These are phyloP conservation scores for Thermoascus crustaceus DNA, from an alignment of 2,329 filamentous ascomycete genomes.

Conservation along the genomic window DNA sequence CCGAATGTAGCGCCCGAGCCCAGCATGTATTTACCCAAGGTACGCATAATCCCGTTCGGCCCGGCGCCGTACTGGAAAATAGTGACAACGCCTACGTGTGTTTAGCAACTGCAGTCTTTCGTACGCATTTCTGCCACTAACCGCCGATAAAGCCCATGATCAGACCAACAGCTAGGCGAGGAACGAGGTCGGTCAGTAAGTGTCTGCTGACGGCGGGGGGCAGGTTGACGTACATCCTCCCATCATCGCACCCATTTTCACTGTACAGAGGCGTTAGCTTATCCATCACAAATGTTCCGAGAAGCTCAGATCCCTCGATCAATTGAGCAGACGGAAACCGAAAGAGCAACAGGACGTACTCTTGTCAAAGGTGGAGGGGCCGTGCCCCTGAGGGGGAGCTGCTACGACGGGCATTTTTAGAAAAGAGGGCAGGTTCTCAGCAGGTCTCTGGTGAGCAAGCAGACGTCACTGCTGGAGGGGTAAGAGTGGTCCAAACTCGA, in stretches of 20 bases:
- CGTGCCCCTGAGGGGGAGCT: constrained; percentile 43
- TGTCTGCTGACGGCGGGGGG: constrained; percentile 2
- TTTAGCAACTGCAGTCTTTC: constrained; percentile 14
- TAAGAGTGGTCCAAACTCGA: neutral
- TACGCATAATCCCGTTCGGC: constrained; percentile 86
- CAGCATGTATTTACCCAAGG: constrained; percentile 92
- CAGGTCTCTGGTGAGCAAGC: neutral
- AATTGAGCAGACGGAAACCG: constrained; percentile 20
- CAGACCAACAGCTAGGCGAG: constrained; percentile 67
- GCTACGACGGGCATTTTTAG: constrained; percentile 50
- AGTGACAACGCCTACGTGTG: constrained; percentile 79
- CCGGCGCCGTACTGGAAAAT: constrained; percentile 94
- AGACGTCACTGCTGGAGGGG: too few relatives aligned
- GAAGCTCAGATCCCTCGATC: constrained; percentile 9
- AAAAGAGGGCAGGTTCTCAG: neutral
- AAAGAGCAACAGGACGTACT: constrained; percentile 40
- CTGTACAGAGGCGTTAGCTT: constrained; percentile 43
- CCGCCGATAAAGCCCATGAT: constrained; percentile 99
- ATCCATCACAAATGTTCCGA: too few relatives aligned
- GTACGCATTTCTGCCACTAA: constrained; percentile 40
- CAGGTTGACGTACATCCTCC: constrained; percentile 67
- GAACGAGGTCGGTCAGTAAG: constrained; percentile 9
- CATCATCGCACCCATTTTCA: constrained; percentile 99
- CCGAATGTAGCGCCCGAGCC: constrained; percentile 93
- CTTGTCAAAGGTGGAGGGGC: constrained; percentile 64